Conservation (phyloP, 106 monocot species). For the Acorus gramineus region DNA sequence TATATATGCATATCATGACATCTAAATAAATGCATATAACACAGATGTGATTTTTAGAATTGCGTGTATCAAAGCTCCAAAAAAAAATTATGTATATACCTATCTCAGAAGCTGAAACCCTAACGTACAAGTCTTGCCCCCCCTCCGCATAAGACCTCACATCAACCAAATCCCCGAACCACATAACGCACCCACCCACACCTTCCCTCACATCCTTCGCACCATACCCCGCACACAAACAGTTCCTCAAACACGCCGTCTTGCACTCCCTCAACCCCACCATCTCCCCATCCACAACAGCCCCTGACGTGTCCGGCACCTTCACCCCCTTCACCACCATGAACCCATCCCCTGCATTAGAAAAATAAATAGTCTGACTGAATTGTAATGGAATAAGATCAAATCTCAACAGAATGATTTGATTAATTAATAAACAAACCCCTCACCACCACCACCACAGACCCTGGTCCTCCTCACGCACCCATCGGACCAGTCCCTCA, state of each 20-base stretch:
- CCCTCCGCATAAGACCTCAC: not conserved
- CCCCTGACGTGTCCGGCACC: conserved; percentile 9
- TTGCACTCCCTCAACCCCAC: conserved; percentile 8
- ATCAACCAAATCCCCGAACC: conserved; percentile 18
- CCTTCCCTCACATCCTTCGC: not conserved
- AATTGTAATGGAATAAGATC: no score
- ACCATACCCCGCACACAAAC: conserved; percentile 20
- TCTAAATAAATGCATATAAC: no score
- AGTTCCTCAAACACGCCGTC: conserved; percentile 8
- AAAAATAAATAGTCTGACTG: no score
- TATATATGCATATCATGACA: no score
- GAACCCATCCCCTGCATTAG: no score
- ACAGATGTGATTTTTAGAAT: no score
- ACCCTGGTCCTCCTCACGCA: conserved; percentile 6
- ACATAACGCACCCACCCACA: conserved; percentile 10
- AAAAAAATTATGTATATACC: conserved; percentile 1
- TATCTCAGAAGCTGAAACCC: conserved; percentile 4
- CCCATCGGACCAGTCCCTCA: conserved; percentile 2
- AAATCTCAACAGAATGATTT: no score
- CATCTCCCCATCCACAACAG: not conserved
- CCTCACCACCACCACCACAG: conserved; percentile 1
- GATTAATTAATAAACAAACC: not conserved
- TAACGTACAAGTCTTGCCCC: conserved; percentile 14
- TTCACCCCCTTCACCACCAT: not conserved
- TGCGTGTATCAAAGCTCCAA: no score